phyloP scores from a whole-genome alignment of 2,329 filamentous ascomycete genomes.

The Aureobasidium lini region DNA sequence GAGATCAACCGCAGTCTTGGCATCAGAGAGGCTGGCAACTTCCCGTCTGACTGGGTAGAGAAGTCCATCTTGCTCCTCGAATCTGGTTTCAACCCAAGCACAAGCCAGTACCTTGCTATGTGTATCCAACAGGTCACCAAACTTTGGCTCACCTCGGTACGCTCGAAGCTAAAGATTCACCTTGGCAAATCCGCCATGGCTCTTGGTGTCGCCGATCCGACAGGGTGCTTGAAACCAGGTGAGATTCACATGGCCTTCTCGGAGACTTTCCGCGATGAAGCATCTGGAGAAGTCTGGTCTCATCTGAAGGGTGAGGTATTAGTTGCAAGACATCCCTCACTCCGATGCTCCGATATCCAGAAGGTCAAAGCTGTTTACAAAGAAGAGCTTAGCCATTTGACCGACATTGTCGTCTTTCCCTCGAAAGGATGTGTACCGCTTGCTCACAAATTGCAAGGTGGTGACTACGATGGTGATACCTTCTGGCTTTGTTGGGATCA shows the following conservation, averaged over 20 bases:
- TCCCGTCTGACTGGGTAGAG: constrained; percentile 47
- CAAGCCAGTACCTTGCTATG: constrained; percentile 18
- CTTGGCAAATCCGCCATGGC: constrained; percentile 48
- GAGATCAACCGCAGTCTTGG: constrained; percentile 25
- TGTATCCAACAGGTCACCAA: constrained; percentile 42
- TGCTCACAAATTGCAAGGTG: constrained; percentile 65
- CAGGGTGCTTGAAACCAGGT: constrained; percentile 50
- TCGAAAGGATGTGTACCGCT: constrained; percentile 53
- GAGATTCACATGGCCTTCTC: constrained; percentile 66
- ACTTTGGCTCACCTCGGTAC: constrained; percentile 46
- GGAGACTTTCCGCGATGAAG: constrained; percentile 47
- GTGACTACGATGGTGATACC: constrained; percentile 73
- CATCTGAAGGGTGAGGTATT: constrained; percentile 55
- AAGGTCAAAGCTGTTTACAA: constrained; percentile 45
- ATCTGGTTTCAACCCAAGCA: constrained; percentile 22
- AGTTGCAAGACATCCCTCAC: constrained; percentile 61
- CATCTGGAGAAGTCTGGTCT: constrained; percentile 46
- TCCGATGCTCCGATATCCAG: constrained; percentile 66
- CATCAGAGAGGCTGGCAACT: constrained; percentile 39
- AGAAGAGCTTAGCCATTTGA: constrained; percentile 57
- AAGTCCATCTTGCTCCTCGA: constrained; percentile 48
- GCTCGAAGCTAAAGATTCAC: constrained; percentile 14
- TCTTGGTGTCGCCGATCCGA: constrained; percentile 63
- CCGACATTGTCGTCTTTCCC: constrained; percentile 75
- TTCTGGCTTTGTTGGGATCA: constrained; percentile 71